Base-by-base conservation (phyloP, 1,284 basidiomycete species). In the Sanguinoderma infundibulare region DNA sequence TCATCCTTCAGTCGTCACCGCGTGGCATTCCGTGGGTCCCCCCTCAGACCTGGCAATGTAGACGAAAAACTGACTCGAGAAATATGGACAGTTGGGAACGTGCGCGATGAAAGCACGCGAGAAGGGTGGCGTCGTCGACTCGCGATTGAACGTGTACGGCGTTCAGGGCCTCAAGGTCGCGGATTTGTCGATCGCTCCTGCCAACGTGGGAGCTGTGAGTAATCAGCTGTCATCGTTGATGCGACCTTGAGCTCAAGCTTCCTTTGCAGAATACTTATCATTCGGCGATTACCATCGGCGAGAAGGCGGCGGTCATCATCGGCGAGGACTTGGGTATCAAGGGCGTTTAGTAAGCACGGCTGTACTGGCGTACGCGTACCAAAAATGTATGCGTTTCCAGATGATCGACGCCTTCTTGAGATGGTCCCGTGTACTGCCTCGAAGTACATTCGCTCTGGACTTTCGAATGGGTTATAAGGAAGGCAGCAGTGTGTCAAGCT, bases 51-150 rank as follows among this genome's bases (percentile, higher is more conserved):
- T 22, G 17, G 1, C 1, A 10, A n/a, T 30, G 5, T n/a, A 24
- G 15, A 15, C 28, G 17, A 26, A 15, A 32, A 30, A 36, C 28
- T 49, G 2, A 36, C 38, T 39, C 20, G 7, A 51, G 2, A 20
- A 24, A 8, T 2, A 12, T n/a, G 3, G 46, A 12, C 59, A 86
- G 84, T 76, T 86, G 34, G 86, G 86, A 17, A 91, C 88, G 0
- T 89, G 87, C 63, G 81, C 85, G 0, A 90, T 91, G 88, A 88
- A 85, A 69, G 77, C 83, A 0, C 79, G 82, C 26, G 79, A 81
- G 15, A 60, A 78, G 53, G 80, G 80, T 3, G 89, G 88, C 14
- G 89, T 90, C 0, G 86, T 91, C 7, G 86, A 90, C 64, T 62
- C 81, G 3, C 77, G 75, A 2, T 71, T 91, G 49, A 86, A 86